Percentiles rank a stretch among this genome's conserved stretches.
phyloP scores from a whole-genome alignment of 108 stramenopile genomes.

The Cyclostephanos tholiformis region DNA sequence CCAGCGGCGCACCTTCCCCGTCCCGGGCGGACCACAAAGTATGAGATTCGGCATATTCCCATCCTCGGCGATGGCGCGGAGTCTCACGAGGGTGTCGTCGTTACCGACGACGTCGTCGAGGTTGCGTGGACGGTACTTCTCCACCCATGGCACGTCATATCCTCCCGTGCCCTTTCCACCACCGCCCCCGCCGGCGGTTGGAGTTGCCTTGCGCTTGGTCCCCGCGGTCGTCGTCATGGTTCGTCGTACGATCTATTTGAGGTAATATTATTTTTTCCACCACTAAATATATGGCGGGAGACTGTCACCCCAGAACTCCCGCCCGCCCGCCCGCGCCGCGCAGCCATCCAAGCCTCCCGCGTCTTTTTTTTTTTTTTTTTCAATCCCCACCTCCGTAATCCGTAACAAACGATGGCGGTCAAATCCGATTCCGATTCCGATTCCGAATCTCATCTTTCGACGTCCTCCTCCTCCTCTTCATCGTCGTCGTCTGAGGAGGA shows the following conservation, averaged over 20 bases:
- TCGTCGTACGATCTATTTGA: no score
- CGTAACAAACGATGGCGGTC: background rate
- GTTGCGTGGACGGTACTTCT: constrained; percentile 90
- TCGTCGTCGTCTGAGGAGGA: background rate
- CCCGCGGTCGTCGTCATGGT: constrained; percentile 21
- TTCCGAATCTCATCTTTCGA: no score
- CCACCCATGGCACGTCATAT: constrained; percentile 96
- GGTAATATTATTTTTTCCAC: no score
- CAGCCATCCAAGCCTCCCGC: no score
- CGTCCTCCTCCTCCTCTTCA: no score
- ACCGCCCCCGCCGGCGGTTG: background rate
- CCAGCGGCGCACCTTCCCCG: constrained; percentile 84
- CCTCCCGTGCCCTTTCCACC: constrained; percentile 10
- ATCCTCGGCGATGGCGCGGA: constrained; percentile 91
- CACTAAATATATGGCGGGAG: no score
- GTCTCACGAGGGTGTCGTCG: constrained; percentile 90
- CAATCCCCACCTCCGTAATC: no score
- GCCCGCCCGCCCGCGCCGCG: no score
- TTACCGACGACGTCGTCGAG: constrained; percentile 96
- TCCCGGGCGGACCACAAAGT: constrained; percentile 93
- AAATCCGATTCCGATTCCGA: background rate
- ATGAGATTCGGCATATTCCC: constrained; percentile 98
- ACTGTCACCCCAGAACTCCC: no score
- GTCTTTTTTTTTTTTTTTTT: no score
- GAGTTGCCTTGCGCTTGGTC: constrained; percentile 37